Conservation (phyloP, 192 early-diverging fungal genomes). For the Phlyctochytrium bullatum region DNA sequence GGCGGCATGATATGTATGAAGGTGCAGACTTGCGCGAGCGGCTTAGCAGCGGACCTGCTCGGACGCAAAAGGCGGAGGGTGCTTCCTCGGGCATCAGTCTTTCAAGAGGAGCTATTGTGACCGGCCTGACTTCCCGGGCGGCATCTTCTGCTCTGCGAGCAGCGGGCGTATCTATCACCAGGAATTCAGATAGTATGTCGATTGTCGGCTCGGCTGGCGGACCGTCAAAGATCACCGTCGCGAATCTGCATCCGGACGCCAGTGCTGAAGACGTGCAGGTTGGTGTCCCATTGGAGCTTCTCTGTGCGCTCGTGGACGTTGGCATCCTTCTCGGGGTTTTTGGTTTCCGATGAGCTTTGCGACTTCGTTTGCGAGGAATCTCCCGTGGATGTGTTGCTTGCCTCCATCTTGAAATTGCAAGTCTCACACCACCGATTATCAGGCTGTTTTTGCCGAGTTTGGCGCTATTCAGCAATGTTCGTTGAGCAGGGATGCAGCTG, state of each 20-base stretch:
- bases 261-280: conserved; percentile 28
- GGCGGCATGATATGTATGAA: conserved; percentile 27
- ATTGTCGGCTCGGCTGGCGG: conserved; percentile 4
- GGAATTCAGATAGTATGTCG: background rate
- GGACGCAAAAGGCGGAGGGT: no score
- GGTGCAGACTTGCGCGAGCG: conserved; percentile 17
- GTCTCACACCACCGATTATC: no score
- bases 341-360: no score
- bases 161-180: background rate
- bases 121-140: background rate
- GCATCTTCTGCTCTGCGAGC: conserved; percentile 1
- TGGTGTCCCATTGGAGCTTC: background rate
- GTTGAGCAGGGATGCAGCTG: conserved; percentile 9
- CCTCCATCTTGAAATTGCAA: no score
- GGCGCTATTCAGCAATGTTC: conserved; percentile 15
- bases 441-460: conserved; percentile 29
- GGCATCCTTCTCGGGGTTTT: no score
- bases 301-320: no score
- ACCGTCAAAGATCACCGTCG: conserved; percentile 1
- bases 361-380: no score
- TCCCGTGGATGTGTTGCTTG: no score
- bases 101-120: no score
- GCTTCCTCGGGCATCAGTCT: no score
- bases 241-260: conserved; percentile 27
- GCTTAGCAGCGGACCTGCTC: conserved; percentile 1